phyloP scores from a whole-genome alignment of 2,329 filamentous ascomycete species.

The Zopfia rhizophila region DNA sequence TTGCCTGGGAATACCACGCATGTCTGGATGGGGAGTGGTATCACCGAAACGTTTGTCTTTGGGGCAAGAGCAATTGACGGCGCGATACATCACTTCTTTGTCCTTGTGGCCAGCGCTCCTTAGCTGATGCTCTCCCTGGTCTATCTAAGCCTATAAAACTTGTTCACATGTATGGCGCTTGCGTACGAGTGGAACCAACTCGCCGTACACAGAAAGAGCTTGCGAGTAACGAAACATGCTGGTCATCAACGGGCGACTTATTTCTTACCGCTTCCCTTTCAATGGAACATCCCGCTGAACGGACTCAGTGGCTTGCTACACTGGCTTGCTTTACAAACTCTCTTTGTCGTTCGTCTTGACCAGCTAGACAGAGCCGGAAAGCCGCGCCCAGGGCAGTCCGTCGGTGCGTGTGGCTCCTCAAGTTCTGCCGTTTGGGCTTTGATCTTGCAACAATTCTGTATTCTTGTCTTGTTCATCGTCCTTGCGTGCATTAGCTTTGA shows the following conservation, averaged over 20 bases:
- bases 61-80: no score
- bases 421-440: conserved; percentile 22
- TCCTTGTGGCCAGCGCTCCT: no score
- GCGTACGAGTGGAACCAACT: conserved; percentile 59
- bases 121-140: conserved; percentile 58
- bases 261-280: conserved; percentile 51
- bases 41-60: no score
- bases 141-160: conserved; percentile 57
- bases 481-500: conserved; percentile 69
- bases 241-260: conserved; percentile 51
- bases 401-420: conserved; percentile 21
- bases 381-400: no score
- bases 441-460: conserved; percentile 13
- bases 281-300: conserved; percentile 48
- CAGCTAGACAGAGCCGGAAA: not conserved
- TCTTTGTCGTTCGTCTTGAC: conserved; percentile 50
- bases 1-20: no score
- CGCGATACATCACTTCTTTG: no score
- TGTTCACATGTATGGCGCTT: conserved; percentile 58
- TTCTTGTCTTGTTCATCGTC: conserved; percentile 14
- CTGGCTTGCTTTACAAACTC: conserved; percentile 53
- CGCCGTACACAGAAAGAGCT: conserved; percentile 36
- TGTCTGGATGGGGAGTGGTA: no score
- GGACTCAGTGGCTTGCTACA: conserved; percentile 44
- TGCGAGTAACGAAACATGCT: conserved; percentile 47